Evolutionary conservation across 805 yeast species (phyloP).

Genomic region (Starmerella roubikii): DNA sequence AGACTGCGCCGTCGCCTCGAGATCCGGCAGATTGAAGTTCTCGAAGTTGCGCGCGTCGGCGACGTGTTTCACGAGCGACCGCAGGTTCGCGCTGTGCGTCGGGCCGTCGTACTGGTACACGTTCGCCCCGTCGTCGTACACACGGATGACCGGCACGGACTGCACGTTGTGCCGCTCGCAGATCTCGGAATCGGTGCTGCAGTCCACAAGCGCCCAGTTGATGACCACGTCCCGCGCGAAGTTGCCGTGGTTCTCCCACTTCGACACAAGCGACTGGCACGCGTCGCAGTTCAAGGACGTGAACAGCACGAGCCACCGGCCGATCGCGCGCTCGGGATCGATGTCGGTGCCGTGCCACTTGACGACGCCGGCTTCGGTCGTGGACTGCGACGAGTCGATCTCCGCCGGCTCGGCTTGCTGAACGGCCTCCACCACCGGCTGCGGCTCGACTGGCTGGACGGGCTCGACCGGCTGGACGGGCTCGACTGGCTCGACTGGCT

Average conservation of each 20-base stretch:
- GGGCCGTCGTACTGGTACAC: slow-evolving; percentile 11
- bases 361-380: not conserved
- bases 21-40: slow-evolving; percentile 5
- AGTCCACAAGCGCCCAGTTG: slow-evolving; percentile 14
- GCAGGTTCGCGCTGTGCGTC: slow-evolving; percentile 4
- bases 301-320: slow-evolving; percentile 15
- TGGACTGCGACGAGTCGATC: not conserved
- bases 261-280: slow-evolving; percentile 5
- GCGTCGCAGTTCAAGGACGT: slow-evolving; percentile 7
- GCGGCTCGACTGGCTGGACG: not conserved
- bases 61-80: slow-evolving; percentile 9
- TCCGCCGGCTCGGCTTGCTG: not conserved
- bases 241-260: slow-evolving; percentile 13
- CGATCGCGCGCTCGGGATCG: slow-evolving; percentile 8
- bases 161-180: slow-evolving; percentile 10
- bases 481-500: not conserved
- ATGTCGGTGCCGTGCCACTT: slow-evolving; percentile 1
- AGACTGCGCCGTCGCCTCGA: slow-evolving; percentile 1
- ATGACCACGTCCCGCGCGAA: slow-evolving; percentile 7
- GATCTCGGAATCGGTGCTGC: slow-evolving; percentile 6
- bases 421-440: not conserved
- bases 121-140: slow-evolving; percentile 14
- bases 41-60: slow-evolving; percentile 3
- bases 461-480: not conserved
- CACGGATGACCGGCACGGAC: slow-evolving; percentile 11